A percentile compares a stretch with the other conserved stretches of the same genome.
Evolutionary conservation across 768 basidiomycete species (phyloP).

Genomic region (Boletus bicolor): DNA sequence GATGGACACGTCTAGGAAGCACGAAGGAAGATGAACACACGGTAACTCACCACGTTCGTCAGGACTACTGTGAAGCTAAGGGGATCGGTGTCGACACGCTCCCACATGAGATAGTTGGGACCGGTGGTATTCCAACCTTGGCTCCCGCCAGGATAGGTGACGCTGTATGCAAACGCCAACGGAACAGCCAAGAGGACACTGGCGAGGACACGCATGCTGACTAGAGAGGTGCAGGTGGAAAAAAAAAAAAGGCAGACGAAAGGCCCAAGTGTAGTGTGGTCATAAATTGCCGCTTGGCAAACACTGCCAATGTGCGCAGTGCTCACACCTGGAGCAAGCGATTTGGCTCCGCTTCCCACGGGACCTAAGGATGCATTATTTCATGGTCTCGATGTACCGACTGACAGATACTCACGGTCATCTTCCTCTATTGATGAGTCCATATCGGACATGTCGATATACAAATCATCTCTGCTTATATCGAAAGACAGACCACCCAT

Average conservation of each 20-base stretch:
- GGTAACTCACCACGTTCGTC: slow-evolving; percentile 50
- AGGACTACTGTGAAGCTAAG: slow-evolving; percentile 68
- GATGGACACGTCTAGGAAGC: slow-evolving; percentile 2
- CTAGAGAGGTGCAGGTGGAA: background rate
- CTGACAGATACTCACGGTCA: slow-evolving; percentile 7
- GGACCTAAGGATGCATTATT: background rate
- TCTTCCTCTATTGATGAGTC: background rate
- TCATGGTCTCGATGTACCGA: background rate
- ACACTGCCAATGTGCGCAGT: background rate
- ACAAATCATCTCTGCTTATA: slow-evolving; percentile 9
- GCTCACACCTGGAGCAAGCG: background rate
- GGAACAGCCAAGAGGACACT: slow-evolving; percentile 49
- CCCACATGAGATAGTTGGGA: slow-evolving; percentile 57
- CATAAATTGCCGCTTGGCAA: slow-evolving; percentile 11
- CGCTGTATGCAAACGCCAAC: slow-evolving; percentile 59
- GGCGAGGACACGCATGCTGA: slow-evolving; percentile 43
- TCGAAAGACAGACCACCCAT: background rate
- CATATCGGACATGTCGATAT: background rate
- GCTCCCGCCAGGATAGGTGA: slow-evolving; percentile 47
- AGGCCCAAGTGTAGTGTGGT: background rate
- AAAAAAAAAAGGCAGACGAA: slow-evolving; percentile 2
- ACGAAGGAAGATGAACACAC: background rate
- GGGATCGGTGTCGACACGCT: slow-evolving; percentile 62
- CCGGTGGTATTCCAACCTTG: slow-evolving; percentile 59
- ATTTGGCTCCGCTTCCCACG: slow-evolving; percentile 24